A percentile compares a stretch with the other conserved stretches of the same genome.
phyloP scores from a whole-genome alignment of 75 land plant genomes.

The Pseudotsuga menziesii region DNA sequence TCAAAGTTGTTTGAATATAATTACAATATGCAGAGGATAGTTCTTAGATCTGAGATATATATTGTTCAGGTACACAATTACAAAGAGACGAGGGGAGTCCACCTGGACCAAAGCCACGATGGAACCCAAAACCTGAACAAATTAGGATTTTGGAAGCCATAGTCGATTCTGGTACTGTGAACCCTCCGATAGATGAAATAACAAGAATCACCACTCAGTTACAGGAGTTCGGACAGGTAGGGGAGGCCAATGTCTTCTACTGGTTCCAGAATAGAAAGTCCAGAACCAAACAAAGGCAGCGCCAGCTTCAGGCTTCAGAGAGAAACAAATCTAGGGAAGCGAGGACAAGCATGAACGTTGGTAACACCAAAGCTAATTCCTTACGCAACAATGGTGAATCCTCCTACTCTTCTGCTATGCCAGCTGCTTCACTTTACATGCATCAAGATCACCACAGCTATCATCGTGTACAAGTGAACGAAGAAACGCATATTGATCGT shows the following conservation, averaged over 20 bases:
- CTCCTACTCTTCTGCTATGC: neutral
- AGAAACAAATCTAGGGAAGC: neutral
- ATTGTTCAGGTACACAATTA: too few species aligned
- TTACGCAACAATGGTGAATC: neutral
- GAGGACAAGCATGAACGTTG: neutral
- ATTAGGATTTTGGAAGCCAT: too few species aligned
- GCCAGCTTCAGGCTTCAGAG: slow-evolving; percentile 35
- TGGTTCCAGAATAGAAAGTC: slow-evolving; percentile 47
- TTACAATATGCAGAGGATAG: too few species aligned
- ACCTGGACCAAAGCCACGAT: slow-evolving; percentile 5
- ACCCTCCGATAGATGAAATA: slow-evolving; percentile 7
- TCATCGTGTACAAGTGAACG: neutral
- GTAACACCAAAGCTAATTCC: neutral
- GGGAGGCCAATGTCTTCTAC: slow-evolving; percentile 24
- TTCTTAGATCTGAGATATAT: too few species aligned
- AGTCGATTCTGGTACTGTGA: slow-evolving; percentile 6
- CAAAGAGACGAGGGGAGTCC: too few species aligned
- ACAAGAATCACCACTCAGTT: too few species aligned
- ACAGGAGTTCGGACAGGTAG: slow-evolving; percentile 13
- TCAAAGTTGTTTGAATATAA: too few species aligned
- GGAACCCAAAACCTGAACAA: slow-evolving; percentile 19
- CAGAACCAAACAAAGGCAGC: slow-evolving; percentile 55
- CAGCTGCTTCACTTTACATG: neutral
- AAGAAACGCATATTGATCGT: neutral
- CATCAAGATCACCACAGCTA: neutral